Conservation (phyloP, 345 rosid genomes). For the Salix purpurea region DNA sequence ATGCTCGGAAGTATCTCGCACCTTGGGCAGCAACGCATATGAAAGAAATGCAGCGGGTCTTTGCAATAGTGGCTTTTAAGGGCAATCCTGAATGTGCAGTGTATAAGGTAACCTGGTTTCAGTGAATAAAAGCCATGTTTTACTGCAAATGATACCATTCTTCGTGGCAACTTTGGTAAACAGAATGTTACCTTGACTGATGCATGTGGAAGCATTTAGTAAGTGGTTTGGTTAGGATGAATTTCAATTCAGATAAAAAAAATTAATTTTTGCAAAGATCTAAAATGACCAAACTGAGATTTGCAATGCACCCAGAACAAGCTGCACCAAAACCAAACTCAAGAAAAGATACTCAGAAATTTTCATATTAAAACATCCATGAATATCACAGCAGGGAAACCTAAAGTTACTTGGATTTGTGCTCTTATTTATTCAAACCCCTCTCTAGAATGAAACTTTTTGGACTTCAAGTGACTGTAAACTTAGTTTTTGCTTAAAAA, state of each 20-base stretch:
- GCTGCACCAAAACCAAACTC: not conserved
- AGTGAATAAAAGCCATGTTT: not conserved
- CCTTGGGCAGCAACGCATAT: conserved; percentile 86
- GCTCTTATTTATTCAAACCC: not conserved
- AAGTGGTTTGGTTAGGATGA: not conserved
- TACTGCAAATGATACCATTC: not conserved
- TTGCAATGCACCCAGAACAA: not conserved
- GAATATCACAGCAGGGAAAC: not conserved
- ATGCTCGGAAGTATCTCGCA: conserved; percentile 77
- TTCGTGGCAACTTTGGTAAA: not conserved
- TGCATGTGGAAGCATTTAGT: not conserved
- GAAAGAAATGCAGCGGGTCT: conserved; percentile 75
- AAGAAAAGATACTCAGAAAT: not conserved
- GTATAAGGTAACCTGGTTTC: conserved; percentile 59
- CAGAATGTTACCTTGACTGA: not conserved
- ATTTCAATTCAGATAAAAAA: not conserved
- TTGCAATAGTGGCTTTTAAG: conserved; percentile 85
- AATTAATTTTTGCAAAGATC: not conserved
- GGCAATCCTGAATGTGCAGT: conserved; percentile 66
- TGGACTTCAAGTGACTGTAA: not conserved
- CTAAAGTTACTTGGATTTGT: not conserved
- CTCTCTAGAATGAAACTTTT: not conserved
- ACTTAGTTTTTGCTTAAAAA: not conserved
- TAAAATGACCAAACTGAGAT: not conserved
- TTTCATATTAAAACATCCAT: not conserved